Evolutionary conservation across 2,329 filamentous ascomycete species (phyloP).

Genomic region (Canariomyces notabilis): DNA sequence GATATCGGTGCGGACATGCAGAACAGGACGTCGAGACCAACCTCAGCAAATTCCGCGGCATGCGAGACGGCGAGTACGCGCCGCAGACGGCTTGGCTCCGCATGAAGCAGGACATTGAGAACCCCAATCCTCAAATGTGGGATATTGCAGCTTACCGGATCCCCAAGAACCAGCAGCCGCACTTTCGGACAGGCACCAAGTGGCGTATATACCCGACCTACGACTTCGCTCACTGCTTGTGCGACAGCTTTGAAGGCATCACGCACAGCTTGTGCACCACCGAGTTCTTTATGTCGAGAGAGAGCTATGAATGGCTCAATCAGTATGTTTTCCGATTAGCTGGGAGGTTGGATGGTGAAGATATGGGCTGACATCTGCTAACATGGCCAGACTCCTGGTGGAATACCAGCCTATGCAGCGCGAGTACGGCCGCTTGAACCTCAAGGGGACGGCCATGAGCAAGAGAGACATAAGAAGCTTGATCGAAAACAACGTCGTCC

Average conservation of each 20-base stretch:
- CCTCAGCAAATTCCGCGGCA: slow-evolving; percentile 74
- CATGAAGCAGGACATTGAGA: slow-evolving; percentile 83
- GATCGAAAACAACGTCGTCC: slow-evolving; percentile 68
- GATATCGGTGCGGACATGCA: slow-evolving; percentile 76
- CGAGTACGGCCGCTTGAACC: slow-evolving; percentile 61
- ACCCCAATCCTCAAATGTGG: slow-evolving; percentile 91
- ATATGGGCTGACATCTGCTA: not conserved
- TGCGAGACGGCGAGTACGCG: slow-evolving; percentile 86
- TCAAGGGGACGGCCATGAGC: slow-evolving; percentile 79
- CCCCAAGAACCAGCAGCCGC: slow-evolving; percentile 60
- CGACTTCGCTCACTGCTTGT: slow-evolving; percentile 84
- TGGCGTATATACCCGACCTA: slow-evolving; percentile 96
- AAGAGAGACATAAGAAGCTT: slow-evolving; percentile 80
- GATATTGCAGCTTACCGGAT: slow-evolving; percentile 86
- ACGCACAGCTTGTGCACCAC: slow-evolving; percentile 92
- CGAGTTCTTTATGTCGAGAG: slow-evolving; percentile 77
- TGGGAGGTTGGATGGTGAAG: too few species aligned
- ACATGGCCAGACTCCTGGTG: slow-evolving; percentile 48
- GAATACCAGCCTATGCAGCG: slow-evolving; percentile 92
- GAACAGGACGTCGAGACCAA: slow-evolving; percentile 68
- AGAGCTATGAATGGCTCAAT: slow-evolving; percentile 86
- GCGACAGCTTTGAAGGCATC: slow-evolving; percentile 88
- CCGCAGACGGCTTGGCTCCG: slow-evolving; percentile 75
- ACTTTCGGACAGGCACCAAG: slow-evolving; percentile 71
- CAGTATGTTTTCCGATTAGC: slow-evolving; percentile 34